Percentiles rank a stretch among this genome's conserved stretches.
Evolutionary conservation across 352 stramenopile genomes (phyloP).

Genomic region (Globisporangium abappressorium): DNA sequence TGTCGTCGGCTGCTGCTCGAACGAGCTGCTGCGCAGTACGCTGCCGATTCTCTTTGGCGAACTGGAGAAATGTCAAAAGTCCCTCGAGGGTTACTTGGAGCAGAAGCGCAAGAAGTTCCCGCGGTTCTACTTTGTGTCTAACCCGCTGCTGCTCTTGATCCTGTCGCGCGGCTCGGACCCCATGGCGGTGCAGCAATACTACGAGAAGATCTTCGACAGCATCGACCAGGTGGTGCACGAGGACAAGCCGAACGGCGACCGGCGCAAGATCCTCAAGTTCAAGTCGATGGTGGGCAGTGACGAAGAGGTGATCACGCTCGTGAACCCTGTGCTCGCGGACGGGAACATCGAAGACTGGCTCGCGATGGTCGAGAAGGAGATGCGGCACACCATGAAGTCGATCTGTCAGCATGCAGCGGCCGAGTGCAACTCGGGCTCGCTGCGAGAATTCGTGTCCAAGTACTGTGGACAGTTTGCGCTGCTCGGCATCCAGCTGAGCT

Average conservation of each 20-base stretch:
- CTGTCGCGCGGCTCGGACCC: constrained; percentile 85
- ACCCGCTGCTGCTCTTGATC: constrained; percentile 88
- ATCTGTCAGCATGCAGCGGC: constrained; percentile 58
- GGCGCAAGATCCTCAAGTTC: constrained; percentile 68
- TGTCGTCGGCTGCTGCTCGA: constrained; percentile 78
- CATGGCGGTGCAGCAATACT: constrained; percentile 76
- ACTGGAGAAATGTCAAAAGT: constrained; percentile 92
- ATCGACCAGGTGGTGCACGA: constrained; percentile 80
- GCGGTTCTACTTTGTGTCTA: constrained; percentile 92
- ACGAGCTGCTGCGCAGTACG: constrained; percentile 80
- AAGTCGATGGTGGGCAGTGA: constrained; percentile 69
- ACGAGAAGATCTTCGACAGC: constrained; percentile 87
- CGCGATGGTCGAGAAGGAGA: constrained; percentile 60
- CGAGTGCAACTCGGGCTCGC: constrained; percentile 42
- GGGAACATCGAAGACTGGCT: constrained; percentile 89
- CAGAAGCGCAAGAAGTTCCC: constrained; percentile 91
- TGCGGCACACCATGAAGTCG: constrained; percentile 62
- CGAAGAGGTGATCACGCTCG: constrained; percentile 73
- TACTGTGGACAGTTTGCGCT: constrained; percentile 72
- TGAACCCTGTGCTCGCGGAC: constrained; percentile 47
- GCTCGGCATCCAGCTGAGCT: constrained; percentile 74
- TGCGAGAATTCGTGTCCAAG: constrained; percentile 73
- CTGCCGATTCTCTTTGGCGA: constrained; percentile 87
- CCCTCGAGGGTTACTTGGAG: constrained; percentile 88
- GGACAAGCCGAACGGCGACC: constrained; percentile 26